Evolutionary conservation across 192 early-diverging fungal genomes (phyloP), one percentile per base, ranked within the genome.

Genomic region (Coemansia umbellata): DNA sequence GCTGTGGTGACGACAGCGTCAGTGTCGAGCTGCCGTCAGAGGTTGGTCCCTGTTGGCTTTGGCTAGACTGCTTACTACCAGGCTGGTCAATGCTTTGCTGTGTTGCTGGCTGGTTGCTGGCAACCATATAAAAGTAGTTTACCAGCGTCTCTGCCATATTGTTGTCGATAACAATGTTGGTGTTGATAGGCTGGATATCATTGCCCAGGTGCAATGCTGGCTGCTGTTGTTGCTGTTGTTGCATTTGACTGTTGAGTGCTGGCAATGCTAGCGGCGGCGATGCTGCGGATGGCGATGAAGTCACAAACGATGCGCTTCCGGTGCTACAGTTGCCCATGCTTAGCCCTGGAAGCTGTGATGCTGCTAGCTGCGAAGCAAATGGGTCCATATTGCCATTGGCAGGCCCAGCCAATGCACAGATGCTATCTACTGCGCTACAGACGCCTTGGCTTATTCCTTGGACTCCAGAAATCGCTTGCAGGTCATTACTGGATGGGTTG

Each of bases 61-160:
- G n/a, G n/a, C n/a, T n/a, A n/a, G n/a, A n/a, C n/a, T n/a, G n/a
- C n/a, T n/a, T n/a, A n/a, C n/a, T n/a, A n/a, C n/a, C n/a, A n/a
- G n/a, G n/a, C 15, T 7, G 37, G 40, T 33, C 57, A n/a, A 40
- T 37, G 13, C 47, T 32, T 31, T 53, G 59, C 58, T 2, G 9
- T 44, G 42, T 8, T 24, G 42, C 42, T 44, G 50, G 53, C 63
- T 50, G 63, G 31, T 66, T 67, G 59, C 55, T 76, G 14, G 73
- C 63, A 36, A 76, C 57, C 66, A 65, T 69, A 33, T 65, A 76
- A 47, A 76, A 76, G 54, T 76, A 76, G 28, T 76, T 69, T 7
- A 76, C 73, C 42, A 76, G 66, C 19, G 73, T 76, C 53, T 76
- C 73, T 0, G 73, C 73, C 73, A 76, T 76, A 39, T 76, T 69